Conservation (phyloP, 2,329 filamentous ascomycete genomes). For the Talaromyces islandicus region DNA sequence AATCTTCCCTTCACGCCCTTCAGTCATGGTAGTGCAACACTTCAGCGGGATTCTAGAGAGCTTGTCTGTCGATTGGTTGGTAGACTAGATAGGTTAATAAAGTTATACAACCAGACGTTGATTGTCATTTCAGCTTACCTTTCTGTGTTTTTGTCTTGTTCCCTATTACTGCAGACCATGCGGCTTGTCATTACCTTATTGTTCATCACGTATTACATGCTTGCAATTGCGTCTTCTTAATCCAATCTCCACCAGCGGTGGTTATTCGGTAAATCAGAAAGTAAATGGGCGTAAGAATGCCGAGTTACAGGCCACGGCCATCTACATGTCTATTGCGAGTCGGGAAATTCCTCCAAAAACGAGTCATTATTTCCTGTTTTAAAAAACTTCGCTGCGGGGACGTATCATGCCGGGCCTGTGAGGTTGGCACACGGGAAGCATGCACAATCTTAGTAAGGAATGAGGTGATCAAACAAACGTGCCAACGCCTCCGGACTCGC, state of each 20-base stretch:
- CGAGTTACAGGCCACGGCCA: too few species aligned
- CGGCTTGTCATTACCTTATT: neutral
- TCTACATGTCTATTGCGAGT: too few species aligned
- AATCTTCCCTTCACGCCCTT: neutral
- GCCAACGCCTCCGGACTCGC: neutral
- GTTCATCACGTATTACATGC: neutral
- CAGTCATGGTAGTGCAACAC: neutral
- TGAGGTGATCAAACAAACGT: neutral
- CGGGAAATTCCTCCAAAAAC: too few species aligned
- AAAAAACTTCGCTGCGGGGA: too few species aligned
- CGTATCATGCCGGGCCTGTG: too few species aligned
- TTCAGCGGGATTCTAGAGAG: neutral
- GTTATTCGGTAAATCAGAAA: neutral
- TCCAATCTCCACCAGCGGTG: neutral
- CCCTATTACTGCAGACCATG: neutral
- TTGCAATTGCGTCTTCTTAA: neutral
- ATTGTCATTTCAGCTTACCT: neutral
- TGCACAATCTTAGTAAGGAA: neutral
- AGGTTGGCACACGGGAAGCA: neutral
- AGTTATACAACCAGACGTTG: too few species aligned
- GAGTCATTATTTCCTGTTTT: neutral
- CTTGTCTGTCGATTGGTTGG: too few species aligned
- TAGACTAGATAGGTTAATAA: too few species aligned
- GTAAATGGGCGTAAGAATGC: too few species aligned
- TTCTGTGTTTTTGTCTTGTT: neutral